These are phyloP conservation scores for Coemansia sp. DNA, from an alignment of 192 early-diverging fungal genomes.

Conservation along the genomic window DNA sequence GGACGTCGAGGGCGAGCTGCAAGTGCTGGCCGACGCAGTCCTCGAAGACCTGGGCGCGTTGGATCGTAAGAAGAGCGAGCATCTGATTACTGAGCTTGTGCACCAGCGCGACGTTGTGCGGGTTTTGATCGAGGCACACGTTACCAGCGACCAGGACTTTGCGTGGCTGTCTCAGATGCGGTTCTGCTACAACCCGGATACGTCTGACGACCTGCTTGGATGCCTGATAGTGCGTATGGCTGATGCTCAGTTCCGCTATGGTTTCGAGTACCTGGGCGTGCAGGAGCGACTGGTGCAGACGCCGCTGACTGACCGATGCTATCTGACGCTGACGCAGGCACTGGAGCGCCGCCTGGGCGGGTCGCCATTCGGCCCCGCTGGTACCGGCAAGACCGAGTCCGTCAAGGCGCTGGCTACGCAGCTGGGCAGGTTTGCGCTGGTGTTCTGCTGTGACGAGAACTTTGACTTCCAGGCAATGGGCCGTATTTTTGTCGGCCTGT, in stretches of 20 bases:
- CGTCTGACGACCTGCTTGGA: conserved; percentile 65
- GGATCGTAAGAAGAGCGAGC: conserved; percentile 94
- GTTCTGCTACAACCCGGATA: conserved; percentile 75
- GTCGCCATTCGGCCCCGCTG: conserved; percentile 97
- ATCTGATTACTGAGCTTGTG: conserved; percentile 97
- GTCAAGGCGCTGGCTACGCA: conserved; percentile 97
- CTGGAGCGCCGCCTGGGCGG: conserved; percentile 92
- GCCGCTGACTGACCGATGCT: conserved; percentile 98
- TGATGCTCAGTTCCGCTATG: conserved; percentile 92
- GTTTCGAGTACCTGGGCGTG: conserved; percentile 98
- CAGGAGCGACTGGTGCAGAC: conserved; percentile 98
- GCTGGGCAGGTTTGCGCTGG: conserved; percentile 95
- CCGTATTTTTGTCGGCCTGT: conserved; percentile 98
- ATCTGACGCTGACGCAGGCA: conserved; percentile 97
- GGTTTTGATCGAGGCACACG: conserved; percentile 58
- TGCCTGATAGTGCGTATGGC: conserved; percentile 88
- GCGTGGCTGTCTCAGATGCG: conserved; percentile 96
- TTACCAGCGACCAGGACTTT: conserved; percentile 75
- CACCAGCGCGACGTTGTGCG: conserved; percentile 96
- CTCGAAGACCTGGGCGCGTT: conserved; percentile 82
- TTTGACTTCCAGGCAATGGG: conserved; percentile 99
- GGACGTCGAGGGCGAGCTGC: conserved; percentile 72
- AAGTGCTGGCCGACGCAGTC: conserved; percentile 91
- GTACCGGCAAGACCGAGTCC: conserved; percentile 99
- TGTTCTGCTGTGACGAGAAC: conserved; percentile 99